Evolutionary conservation across 2,329 filamentous ascomycete genomes (phyloP).

Genomic region (Diplodia mutila): DNA sequence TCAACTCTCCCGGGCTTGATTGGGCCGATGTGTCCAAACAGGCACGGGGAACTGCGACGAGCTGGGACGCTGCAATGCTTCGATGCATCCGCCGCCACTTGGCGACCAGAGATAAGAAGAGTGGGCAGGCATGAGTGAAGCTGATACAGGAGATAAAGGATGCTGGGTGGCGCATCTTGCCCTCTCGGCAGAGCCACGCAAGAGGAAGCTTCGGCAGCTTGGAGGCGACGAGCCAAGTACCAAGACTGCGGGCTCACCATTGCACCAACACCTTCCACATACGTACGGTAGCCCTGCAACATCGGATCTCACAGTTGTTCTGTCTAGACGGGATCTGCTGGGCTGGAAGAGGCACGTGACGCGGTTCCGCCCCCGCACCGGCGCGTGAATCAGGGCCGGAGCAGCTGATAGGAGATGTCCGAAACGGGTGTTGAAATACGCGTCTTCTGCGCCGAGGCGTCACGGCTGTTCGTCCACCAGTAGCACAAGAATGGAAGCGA

Average conservation of each 20-base stretch:
- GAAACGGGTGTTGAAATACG: not conserved
- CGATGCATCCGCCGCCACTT: not conserved
- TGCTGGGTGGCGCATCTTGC: slow-evolving; percentile 11
- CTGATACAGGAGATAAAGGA: slow-evolving; percentile 22
- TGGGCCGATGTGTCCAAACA: not conserved
- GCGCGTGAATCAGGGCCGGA: not conserved
- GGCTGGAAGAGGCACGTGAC: not conserved
- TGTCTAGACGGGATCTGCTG: not conserved
- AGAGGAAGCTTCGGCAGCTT: slow-evolving; percentile 17
- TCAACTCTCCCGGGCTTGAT: not conserved
- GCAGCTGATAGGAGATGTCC: slow-evolving; percentile 16
- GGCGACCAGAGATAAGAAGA: slow-evolving; percentile 13
- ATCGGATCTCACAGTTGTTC: not conserved
- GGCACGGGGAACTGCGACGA: slow-evolving; percentile 2
- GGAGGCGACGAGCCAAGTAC: slow-evolving; percentile 14
- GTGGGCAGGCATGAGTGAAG: slow-evolving; percentile 14
- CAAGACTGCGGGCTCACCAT: not conserved
- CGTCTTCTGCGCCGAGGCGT: slow-evolving; percentile 3
- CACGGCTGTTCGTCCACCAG: not conserved
- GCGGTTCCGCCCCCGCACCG: slow-evolving; percentile 3
- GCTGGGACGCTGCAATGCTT: slow-evolving; percentile 13
- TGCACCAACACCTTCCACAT: slow-evolving; percentile 17
- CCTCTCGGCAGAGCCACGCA: slow-evolving; percentile 1
- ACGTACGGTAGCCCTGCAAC: not conserved
- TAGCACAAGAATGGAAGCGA: not conserved